Evolutionary conservation across 2,329 filamentous ascomycete genomes (phyloP), one percentile per base, ranked within the genome.

Genomic region (Didymella exigua): DNA sequence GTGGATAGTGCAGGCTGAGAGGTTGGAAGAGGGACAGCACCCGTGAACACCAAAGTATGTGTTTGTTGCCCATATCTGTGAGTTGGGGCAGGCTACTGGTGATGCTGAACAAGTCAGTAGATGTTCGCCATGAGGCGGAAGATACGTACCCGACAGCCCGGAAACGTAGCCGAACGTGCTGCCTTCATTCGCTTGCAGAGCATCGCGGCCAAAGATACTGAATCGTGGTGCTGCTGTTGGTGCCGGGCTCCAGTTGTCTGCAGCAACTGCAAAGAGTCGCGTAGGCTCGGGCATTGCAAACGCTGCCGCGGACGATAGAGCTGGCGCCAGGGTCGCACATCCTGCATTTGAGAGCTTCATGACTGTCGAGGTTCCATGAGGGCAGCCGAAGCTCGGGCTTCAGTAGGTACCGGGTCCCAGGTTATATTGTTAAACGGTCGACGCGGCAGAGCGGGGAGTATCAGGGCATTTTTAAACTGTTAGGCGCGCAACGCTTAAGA

Each of bases 1-100:
- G 6, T 63, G 57, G 14, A 75, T 60, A 8, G 41, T 63, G 50
- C 73, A 75, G 5, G 62, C 24, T 0, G 60, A 46, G 2, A 69
- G 54, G 3, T 11, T 10, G 7, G 58, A 38, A 1, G 49, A 29
- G 0, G 65, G 57, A 38, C 73, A 75, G 61, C 73, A 75, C 42
- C 72, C 72, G 30, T 73, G 70, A 4, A 68, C 67, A 36, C 65
- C 70, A 14, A 63, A 62, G 49, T 53, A 59, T 6, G 63, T 66
- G 51, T 73, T 74, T 43, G 71, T 74, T 27, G 72, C 72, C 58
- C 73, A 75, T 29, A 67, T 60, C 23, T 57, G 59, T 1, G 60
- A 44, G 33, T 65, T 63, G 26, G 59, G 56, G 33, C 72, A 75
- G 14, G 70, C 72, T 54, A 73, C 52, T 16, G 70, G 63, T 9